Conservation (phyloP, 2,329 filamentous ascomycete genomes). For the Ascochyta pisi region DNA sequence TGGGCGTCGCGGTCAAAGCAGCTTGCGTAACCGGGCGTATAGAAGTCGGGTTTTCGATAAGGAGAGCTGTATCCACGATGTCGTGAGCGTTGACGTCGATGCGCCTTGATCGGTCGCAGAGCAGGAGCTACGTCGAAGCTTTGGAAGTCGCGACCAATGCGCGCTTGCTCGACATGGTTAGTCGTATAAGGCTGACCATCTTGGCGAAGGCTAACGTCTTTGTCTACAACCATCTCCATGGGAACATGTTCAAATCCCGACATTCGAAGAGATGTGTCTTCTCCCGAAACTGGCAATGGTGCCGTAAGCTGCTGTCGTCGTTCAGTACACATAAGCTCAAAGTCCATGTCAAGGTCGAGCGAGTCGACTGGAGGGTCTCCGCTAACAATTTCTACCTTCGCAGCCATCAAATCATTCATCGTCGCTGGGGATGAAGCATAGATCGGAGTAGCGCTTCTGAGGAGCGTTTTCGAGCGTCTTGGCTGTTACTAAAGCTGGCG, state of each 20-base stretch:
- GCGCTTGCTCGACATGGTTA: conserved; percentile 23
- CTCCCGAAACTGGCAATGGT: not conserved
- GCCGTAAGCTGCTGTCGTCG: not conserved
- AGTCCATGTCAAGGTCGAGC: conserved; percentile 10
- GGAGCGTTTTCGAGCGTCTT: not conserved
- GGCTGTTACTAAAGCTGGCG: not conserved
- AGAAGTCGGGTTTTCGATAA: conserved; percentile 8
- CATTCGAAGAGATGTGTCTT: not conserved
- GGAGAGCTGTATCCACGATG: conserved; percentile 10
- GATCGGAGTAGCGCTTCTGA: not conserved
- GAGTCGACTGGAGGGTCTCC: conserved; percentile 1
- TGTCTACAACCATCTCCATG: conserved; percentile 1
- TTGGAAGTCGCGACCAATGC: conserved; percentile 21
- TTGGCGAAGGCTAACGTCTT: not conserved
- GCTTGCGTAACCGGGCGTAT: not conserved
- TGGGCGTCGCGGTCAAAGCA: conserved; percentile 10
- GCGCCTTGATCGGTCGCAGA: conserved; percentile 25
- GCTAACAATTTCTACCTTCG: not conserved
- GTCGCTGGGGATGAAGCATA: not conserved
- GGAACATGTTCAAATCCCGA: conserved; percentile 1
- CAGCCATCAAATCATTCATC: conserved; percentile 3
- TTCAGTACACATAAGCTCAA: conserved; percentile 8
- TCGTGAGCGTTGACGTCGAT: conserved; percentile 20
- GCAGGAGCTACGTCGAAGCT: conserved; percentile 24
- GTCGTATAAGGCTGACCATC: not conserved